These are phyloP conservation scores for Ascomycota sp. DNA, from an alignment of 2,329 filamentous ascomycete species.

Conservation along the genomic window DNA sequence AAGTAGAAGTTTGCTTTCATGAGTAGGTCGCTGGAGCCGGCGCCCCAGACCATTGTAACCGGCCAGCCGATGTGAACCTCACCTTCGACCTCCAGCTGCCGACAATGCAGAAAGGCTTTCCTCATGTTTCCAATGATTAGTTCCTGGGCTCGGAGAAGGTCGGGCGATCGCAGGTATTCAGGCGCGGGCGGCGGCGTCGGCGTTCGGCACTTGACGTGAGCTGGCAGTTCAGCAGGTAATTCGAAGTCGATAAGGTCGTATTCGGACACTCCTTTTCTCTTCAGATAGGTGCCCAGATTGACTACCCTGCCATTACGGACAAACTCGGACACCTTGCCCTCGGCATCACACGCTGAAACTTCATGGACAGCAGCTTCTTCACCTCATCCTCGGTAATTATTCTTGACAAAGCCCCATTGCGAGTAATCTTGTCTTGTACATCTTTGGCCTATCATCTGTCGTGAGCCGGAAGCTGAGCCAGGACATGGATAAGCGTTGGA, in stretches of 20 bases:
- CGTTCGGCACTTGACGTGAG: slow-evolving; percentile 22
- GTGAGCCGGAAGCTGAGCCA: not conserved
- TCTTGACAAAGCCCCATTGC: slow-evolving; percentile 34
- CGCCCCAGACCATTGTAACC: slow-evolving; percentile 21
- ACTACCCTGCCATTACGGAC: slow-evolving; percentile 30
- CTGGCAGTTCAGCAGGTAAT: slow-evolving; percentile 19
- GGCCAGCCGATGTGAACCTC: slow-evolving; percentile 19
- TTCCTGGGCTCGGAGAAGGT: slow-evolving; percentile 22
- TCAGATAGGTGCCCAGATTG: slow-evolving; percentile 29
- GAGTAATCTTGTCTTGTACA: slow-evolving; percentile 36
- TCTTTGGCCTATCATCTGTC: slow-evolving; percentile 23
- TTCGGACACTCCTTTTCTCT: slow-evolving; percentile 30
- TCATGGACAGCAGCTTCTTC: slow-evolving; percentile 27
- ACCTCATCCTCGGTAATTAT: slow-evolving; percentile 33
- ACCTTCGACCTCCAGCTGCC: slow-evolving; percentile 20
- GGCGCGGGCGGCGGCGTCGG: slow-evolving; percentile 22
- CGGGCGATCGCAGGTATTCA: slow-evolving; percentile 20
- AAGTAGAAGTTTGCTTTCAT: slow-evolving; percentile 22
- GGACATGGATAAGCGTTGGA: not conserved
- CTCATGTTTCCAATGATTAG: slow-evolving; percentile 21
- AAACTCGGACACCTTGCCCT: slow-evolving; percentile 31
- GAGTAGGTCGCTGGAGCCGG: slow-evolving; percentile 21
- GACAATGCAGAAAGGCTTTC: slow-evolving; percentile 22
- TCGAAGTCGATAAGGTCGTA: slow-evolving; percentile 29
- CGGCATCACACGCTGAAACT: slow-evolving; percentile 30